phyloP scores from a whole-genome alignment of 139 green algal species.

The Pedinophyceae sp. region DNA sequence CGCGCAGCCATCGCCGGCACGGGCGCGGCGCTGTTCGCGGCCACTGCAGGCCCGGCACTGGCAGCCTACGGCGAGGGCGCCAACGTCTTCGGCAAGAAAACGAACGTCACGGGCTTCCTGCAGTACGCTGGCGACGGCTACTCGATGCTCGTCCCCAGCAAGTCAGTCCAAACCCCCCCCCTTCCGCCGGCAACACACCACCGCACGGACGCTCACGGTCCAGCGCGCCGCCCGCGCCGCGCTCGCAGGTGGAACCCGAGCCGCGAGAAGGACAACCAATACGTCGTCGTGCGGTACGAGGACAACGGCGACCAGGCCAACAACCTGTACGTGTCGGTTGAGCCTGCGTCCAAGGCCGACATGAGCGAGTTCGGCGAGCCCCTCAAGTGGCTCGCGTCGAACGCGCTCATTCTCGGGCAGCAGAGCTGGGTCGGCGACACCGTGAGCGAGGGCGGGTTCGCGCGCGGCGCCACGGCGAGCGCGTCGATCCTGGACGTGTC shows the following conservation, averaged over 20 bases:
- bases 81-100: constrained; percentile 62
- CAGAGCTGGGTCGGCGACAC: constrained; percentile 58
- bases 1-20: no score
- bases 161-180: no score
- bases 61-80: constrained; percentile 77
- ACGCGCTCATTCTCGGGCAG: constrained; percentile 67
- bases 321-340: constrained; percentile 67
- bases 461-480: constrained; percentile 51
- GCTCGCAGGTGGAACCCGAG: constrained; percentile 95
- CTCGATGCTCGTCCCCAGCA: constrained; percentile 72
- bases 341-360: constrained; percentile 48
- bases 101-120: constrained; percentile 48
- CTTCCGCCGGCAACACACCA: no score
- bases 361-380: constrained; percentile 70
- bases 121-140: constrained; percentile 86
- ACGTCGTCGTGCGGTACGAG: constrained; percentile 54
- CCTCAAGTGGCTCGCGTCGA: constrained; percentile 71
- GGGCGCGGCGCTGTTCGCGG: no score
- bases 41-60: no score
- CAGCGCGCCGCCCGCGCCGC: no score
- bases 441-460: constrained; percentile 88
- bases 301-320: constrained; percentile 85
- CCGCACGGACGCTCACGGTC: no score
- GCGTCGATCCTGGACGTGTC: constrained; percentile 68
- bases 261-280: constrained; percentile 74